Evolutionary conservation across 2,329 filamentous ascomycete species (phyloP).

Genomic region (Daldinia sp.): DNA sequence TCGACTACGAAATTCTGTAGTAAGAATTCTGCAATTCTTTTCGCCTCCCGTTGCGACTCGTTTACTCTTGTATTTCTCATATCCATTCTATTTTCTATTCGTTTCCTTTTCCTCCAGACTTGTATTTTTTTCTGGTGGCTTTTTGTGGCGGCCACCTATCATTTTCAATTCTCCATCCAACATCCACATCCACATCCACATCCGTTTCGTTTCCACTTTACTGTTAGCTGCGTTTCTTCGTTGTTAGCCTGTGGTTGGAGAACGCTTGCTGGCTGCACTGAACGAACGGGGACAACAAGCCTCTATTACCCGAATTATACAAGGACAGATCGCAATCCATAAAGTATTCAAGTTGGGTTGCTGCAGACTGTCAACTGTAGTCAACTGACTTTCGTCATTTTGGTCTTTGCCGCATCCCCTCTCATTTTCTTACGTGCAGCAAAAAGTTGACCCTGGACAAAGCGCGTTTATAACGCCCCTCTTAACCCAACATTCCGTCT

Average conservation of each 20-base stretch:
- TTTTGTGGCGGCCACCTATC: constrained; percentile 19
- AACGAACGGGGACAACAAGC: constrained; percentile 26
- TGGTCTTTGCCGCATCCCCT: constrained; percentile 14
- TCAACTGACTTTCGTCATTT: constrained; percentile 8
- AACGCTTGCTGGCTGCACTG: constrained; percentile 19
- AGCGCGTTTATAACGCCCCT: constrained; percentile 28
- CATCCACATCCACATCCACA: no score
- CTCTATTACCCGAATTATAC: constrained; percentile 18
- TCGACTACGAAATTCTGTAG: constrained; percentile 23
- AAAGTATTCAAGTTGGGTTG: constrained; percentile 12
- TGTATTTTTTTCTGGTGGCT: constrained; percentile 22
- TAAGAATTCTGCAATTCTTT: constrained; percentile 18
- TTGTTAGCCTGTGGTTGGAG: constrained; percentile 32
- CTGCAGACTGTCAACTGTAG: constrained; percentile 16
- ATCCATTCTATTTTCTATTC: constrained; percentile 10
- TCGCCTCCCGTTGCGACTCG: constrained; percentile 23
- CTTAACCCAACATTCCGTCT: constrained; percentile 12
- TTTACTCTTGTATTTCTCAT: constrained; percentile 30
- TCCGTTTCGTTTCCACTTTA: constrained; percentile 31
- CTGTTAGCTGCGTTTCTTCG: constrained; percentile 31
- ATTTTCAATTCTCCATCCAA: constrained; percentile 24
- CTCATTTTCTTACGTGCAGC: constrained; percentile 27
- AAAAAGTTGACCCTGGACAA: constrained; percentile 4
- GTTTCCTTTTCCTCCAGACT: constrained; percentile 2
- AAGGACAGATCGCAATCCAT: constrained; percentile 12